phyloP scores from a whole-genome alignment of 2,329 filamentous ascomycete genomes.

The Zymoseptoria tritici region DNA sequence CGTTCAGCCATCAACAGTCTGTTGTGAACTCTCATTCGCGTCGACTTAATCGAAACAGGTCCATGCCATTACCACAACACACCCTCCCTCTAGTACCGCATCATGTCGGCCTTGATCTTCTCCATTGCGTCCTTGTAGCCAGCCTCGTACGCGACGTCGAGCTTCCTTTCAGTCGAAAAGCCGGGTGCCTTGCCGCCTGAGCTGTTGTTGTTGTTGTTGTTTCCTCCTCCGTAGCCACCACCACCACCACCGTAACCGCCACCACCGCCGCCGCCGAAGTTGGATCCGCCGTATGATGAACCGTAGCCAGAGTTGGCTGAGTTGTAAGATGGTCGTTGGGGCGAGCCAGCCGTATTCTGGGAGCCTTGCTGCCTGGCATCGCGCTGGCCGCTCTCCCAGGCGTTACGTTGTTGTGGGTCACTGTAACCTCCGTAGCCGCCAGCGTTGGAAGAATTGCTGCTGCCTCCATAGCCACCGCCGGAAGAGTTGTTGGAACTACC shows the following conservation, averaged over 20 bases:
- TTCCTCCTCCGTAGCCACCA: neutral
- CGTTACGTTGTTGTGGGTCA: neutral
- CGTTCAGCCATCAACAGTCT: neutral
- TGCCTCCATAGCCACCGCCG: constrained; percentile 1
- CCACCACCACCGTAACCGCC: neutral
- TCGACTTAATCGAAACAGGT: neutral
- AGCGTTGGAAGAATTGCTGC: constrained; percentile 1
- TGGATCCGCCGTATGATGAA: neutral
- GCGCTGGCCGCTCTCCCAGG: neutral
- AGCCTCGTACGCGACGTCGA: constrained; percentile 19
- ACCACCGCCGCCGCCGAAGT: neutral
- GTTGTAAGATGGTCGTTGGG: neutral
- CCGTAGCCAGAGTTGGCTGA: neutral
- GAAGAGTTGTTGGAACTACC: constrained; percentile 2
- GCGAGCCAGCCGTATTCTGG: neutral
- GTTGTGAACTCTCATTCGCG: neutral
- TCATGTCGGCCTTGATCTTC: constrained; percentile 19
- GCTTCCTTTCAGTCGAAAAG: constrained; percentile 17
- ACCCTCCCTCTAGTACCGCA: constrained; percentile 2
- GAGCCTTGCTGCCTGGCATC: neutral
- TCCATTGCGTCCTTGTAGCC: constrained; percentile 21
- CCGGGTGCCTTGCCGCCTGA: constrained; percentile 3
- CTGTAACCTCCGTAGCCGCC: neutral
- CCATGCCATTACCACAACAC: neutral
- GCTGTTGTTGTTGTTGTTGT: neutral